Percentiles rank a stretch among this genome's conserved stretches.
phyloP scores from a whole-genome alignment of 805 yeast species.

The Ogataea methylovora region DNA sequence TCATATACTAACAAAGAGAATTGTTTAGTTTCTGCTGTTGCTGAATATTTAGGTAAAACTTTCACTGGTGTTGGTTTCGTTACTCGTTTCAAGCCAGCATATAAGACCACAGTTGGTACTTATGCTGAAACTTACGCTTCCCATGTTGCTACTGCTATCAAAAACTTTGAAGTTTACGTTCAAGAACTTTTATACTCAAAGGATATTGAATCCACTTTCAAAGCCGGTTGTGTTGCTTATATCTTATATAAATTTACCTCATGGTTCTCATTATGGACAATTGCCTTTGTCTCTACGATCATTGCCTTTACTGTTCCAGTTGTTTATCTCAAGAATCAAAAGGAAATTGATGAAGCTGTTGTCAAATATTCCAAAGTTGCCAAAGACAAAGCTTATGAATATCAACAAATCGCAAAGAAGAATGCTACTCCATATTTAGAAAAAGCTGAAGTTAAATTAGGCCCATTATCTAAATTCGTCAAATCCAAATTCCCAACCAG shows the following conservation, averaged over 20 bases:
- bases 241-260: constrained; percentile 66
- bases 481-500: constrained; percentile 51
- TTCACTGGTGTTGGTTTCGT: constrained; percentile 77
- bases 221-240: constrained; percentile 62
- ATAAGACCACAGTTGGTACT: constrained; percentile 23
- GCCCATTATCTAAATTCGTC: constrained; percentile 59
- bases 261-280: constrained; percentile 64
- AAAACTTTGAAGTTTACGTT: constrained; percentile 42
- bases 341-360: constrained; percentile 64
- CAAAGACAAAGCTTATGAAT: constrained; percentile 42
- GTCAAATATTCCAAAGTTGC: constrained; percentile 38
- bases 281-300: constrained; percentile 50
- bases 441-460: constrained; percentile 49
- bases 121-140: constrained; percentile 20
- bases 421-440: constrained; percentile 52
- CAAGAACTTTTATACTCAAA: constrained; percentile 59
- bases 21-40: constrained; percentile 53
- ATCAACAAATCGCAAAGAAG: constrained; percentile 28
- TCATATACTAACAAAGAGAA: no score
- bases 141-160: constrained; percentile 33
- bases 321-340: constrained; percentile 65
- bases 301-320: constrained; percentile 69
- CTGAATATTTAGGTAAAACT: constrained; percentile 69
- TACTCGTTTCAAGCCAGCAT: constrained; percentile 64
- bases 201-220: constrained; percentile 65